Evolutionary conservation across 345 rosid genomes (phyloP), one percentile per base, ranked within the genome.

Genomic region (Populus pruinosa): DNA sequence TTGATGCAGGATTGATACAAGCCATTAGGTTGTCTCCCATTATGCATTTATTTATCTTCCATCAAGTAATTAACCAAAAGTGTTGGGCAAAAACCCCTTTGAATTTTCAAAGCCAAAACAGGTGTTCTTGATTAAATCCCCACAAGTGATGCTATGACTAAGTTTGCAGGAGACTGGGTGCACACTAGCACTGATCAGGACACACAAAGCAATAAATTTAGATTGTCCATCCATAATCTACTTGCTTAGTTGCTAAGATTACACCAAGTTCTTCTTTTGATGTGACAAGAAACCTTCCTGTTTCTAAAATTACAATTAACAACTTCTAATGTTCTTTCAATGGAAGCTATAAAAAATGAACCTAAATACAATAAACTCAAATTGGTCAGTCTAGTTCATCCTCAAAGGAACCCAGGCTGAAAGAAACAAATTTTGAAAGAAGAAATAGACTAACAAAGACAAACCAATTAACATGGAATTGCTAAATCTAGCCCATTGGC

Each of bases 1-100:
- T 68, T 59, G 9, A 73, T 56, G 68, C 63, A 68, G 20, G 64
- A 62, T 44, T 61, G 74, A 44, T 74, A 31, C 74, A 31, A 38
- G 29, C 55, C 13, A 21, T 10, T 53, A 31, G 47, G 68, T 6
- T 43, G 67, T 67, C 77, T 59, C 63, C 77, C 67, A 67, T 23
- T 65, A 29, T 27, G 41, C 67, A 61, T 13, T 41, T 64, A 17
- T 61, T 71, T 71, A 2, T 29, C 29, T 49, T 12, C 33, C 73
- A 8, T 49, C 9, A 47, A 12, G 35, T 14, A 47, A 11, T 7
- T n/a, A 59, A 23, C 64, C 29, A 59, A 1, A 23, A 59, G 64
- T 8, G 64, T 59, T 3, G 29, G 64, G 14, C 21, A n/a, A 59
- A 23, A 23, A 59, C 64, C 29, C 27, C 14, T 59, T 59, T 23